These are phyloP conservation scores for Acacia pycnantha DNA, from an alignment of 331 rosid genomes.

Conservation along the genomic window DNA sequence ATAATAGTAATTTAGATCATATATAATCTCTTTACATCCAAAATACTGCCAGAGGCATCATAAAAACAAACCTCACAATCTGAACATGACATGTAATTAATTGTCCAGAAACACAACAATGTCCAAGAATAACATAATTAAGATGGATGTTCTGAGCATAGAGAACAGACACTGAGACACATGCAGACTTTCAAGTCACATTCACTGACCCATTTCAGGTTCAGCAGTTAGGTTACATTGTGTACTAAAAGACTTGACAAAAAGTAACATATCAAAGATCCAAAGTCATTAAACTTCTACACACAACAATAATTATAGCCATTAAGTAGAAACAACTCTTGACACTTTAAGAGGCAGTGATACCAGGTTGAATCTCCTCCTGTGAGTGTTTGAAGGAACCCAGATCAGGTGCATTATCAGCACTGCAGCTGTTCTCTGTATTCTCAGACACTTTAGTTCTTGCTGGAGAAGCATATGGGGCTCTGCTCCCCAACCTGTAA, in stretches of 20 bases:
- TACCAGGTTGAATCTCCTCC: constrained; percentile 32
- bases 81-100: neutral
- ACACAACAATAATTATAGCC: neutral
- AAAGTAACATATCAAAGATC: neutral
- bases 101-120: constrained; percentile 11
- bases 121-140: neutral
- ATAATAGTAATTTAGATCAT: neutral
- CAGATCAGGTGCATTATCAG: constrained; percentile 27
- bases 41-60: neutral
- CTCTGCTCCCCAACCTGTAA: constrained; percentile 57
- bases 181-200: constrained; percentile 27
- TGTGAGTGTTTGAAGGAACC: constrained; percentile 31
- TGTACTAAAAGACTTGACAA: neutral
- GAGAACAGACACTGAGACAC: neutral
- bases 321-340: constrained; percentile 5
- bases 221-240: constrained; percentile 14
- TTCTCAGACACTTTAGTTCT: constrained; percentile 27
- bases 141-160: neutral
- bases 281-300: constrained; percentile 6
- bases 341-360: constrained; percentile 22
- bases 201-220: constrained; percentile 23
- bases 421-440: constrained; percentile 14
- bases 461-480: constrained; percentile 49
- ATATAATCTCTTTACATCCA: neutral
- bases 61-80: neutral